Evolutionary conservation across 2,329 filamentous ascomycete species (phyloP), one percentile per base, ranked within the genome.

Genomic region (Mycosphaerella sp.): DNA sequence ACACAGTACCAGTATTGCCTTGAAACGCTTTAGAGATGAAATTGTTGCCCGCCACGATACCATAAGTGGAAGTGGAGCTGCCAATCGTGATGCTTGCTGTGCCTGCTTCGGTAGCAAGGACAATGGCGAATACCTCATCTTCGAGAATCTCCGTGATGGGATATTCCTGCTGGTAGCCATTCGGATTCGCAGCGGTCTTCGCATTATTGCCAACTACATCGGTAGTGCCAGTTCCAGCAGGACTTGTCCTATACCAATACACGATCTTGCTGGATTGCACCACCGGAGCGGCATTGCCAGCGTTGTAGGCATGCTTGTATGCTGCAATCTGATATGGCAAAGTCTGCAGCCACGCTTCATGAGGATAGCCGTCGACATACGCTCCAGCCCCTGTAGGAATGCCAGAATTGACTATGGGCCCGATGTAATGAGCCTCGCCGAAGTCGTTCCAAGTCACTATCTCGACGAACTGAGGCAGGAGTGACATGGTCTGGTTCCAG

Each of bases 361-460:
- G 79, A 3, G 73, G 71, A 63, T 74, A 71, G 51, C 70, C 68
- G 27, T 70, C 52, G 41, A 74, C 75, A 57, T 79, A 81, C 51
- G 66, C 63, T 44, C 67, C 71, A 4, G 78, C 75, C 2, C 75
- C 76, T 2, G 68, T 57, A 1, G 46, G 50, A 28, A 51, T 51
- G 16, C 49, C 44, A 9, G 46, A 43, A 3, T 74, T 72, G 30
- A 44, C 32, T 13, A 59, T 49, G 1, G 74, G 73, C 6, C 70
- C 39, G 21, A 79, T 68, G 59, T 80, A 79, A 57, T 80, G 78
- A 1, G 77, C 75, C 63, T 82, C 79, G 30, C 79, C 79, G 54
- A 75, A 79, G 61, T 81, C 80, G 59, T 81, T 81, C 78, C 78
- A 81, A 21, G 76, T 78, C 42, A 80, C 75, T 40, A 81, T 77